These are phyloP conservation scores for Botrytis cinerea DNA, from an alignment of 2,329 filamentous ascomycete genomes.

Conservation along the genomic window DNA sequence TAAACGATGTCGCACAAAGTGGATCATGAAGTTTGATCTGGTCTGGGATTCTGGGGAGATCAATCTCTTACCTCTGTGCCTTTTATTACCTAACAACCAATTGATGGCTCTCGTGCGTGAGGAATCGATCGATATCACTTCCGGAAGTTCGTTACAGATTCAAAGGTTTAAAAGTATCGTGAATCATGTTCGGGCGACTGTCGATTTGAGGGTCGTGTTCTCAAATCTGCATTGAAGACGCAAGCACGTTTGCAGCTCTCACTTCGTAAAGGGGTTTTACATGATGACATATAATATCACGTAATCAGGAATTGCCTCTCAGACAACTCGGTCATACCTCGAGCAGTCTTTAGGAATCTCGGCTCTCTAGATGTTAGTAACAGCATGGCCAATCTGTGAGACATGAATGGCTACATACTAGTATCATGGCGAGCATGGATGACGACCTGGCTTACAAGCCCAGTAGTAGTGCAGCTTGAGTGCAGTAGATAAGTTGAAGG, in stretches of 20 bases:
- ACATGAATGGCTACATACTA: neutral
- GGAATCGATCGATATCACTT: neutral
- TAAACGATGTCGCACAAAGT: neutral
- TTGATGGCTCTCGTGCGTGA: conserved; percentile 10
- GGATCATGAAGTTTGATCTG: neutral
- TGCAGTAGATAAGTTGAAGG: neutral
- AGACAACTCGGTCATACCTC: neutral
- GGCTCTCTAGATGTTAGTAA: neutral
- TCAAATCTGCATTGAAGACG: conserved; percentile 17
- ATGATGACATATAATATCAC: neutral
- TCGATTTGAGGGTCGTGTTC: no score
- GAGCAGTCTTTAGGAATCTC: neutral
- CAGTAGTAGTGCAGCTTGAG: neutral
- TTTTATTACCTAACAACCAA: neutral
- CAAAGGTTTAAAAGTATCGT: neutral
- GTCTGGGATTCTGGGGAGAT: conserved; percentile 7
- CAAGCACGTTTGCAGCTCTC: conserved; percentile 16
- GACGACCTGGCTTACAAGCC: neutral
- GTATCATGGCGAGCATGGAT: neutral
- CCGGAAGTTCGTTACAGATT: neutral
- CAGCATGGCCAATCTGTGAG: neutral
- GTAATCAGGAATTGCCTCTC: conserved; percentile 1
- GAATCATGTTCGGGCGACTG: neutral
- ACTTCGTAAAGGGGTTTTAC: neutral
- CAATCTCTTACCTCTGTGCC: neutral